Conservation (phyloP, 1,139 yeast genomes). For the Pichia norvegensis region DNA sequence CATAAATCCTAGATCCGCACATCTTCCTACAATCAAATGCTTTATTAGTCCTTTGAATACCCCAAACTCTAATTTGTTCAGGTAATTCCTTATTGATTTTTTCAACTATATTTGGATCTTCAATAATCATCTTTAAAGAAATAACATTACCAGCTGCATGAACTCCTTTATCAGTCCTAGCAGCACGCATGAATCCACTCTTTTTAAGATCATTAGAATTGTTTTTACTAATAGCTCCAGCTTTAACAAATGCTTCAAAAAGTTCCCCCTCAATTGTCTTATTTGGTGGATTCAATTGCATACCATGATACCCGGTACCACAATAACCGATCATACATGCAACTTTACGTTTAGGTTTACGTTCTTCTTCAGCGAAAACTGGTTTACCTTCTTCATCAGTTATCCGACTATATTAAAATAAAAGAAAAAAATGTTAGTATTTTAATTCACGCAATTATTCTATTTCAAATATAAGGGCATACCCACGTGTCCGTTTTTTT, state of each 20-base stretch:
- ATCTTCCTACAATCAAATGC: slow-evolving; percentile 91
- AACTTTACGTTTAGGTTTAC: slow-evolving; percentile 78
- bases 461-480: slow-evolving; percentile 23
- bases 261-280: slow-evolving; percentile 90
- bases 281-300: slow-evolving; percentile 90
- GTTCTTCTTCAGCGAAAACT: slow-evolving; percentile 40
- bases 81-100: slow-evolving; percentile 74
- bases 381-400: slow-evolving; percentile 60
- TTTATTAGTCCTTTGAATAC: slow-evolving; percentile 80
- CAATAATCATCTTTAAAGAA: slow-evolving; percentile 79
- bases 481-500: slow-evolving; percentile 46
- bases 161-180: slow-evolving; percentile 97
- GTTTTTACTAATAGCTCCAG: slow-evolving; percentile 87
- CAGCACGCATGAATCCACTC: slow-evolving; percentile 89
- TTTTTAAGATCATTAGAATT: slow-evolving; percentile 88
- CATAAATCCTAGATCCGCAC: slow-evolving; percentile 92
- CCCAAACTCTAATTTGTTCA: slow-evolving; percentile 87
- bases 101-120: slow-evolving; percentile 67
- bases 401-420: slow-evolving; percentile 27
- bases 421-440: slow-evolving; percentile 2
- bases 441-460: background rate
- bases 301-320: slow-evolving; percentile 97
- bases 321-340: slow-evolving; percentile 94
- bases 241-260: slow-evolving; percentile 73
- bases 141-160: slow-evolving; percentile 98